These are phyloP conservation scores for Abelmoschus esculentus DNA, from an alignment of 345 rosid species.

Conservation along the genomic window DNA sequence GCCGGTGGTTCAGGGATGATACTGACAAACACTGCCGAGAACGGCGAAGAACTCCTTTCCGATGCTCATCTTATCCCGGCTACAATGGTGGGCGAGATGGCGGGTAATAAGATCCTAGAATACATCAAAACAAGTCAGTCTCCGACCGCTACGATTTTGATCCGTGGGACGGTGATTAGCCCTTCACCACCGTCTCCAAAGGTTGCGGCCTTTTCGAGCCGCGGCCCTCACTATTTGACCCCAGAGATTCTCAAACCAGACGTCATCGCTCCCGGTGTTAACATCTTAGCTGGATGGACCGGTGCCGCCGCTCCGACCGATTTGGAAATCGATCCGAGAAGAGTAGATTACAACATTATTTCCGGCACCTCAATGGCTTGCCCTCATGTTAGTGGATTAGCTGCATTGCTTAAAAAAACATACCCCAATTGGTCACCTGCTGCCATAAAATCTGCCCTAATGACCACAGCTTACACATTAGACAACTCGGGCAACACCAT, in stretches of 20 bases:
- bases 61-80: constrained; percentile 66
- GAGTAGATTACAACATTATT: constrained; percentile 59
- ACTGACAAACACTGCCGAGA: constrained; percentile 44
- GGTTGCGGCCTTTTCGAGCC: constrained; percentile 66
- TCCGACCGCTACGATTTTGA: constrained; percentile 50
- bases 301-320: constrained; percentile 49
- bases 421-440: constrained; percentile 71
- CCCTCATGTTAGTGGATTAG: constrained; percentile 79
- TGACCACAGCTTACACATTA: constrained; percentile 62
- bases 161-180: constrained; percentile 45
- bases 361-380: constrained; percentile 93
- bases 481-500: constrained; percentile 63
- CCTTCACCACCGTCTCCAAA: constrained; percentile 55
- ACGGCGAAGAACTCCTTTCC: constrained; percentile 67
- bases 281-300: constrained; percentile 83
- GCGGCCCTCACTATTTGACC: constrained; percentile 57
- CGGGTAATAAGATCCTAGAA: constrained; percentile 37
- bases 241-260: constrained; percentile 71
- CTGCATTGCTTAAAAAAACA: constrained; percentile 60
- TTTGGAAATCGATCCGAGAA: constrained; percentile 53
- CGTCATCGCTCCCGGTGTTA: constrained; percentile 80
- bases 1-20: constrained; percentile 74
- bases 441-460: constrained; percentile 57
- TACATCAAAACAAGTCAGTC: constrained; percentile 30
- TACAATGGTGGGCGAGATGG: constrained; percentile 51